phyloP scores from a whole-genome alignment of 495 filamentous ascomycete species.

The Penicillium lividum region DNA sequence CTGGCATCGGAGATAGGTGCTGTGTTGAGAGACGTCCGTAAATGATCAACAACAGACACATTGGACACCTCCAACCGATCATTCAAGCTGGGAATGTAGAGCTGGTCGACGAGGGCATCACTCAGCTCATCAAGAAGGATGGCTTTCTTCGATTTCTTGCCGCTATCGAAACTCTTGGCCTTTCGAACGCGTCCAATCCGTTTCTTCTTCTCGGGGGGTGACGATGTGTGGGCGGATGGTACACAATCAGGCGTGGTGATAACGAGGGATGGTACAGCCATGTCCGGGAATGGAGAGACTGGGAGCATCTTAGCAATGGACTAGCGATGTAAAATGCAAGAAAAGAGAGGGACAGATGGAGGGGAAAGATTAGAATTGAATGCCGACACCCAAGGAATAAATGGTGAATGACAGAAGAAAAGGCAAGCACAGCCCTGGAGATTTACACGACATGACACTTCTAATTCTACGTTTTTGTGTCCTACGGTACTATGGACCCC shows the following conservation, averaged over 20 bases:
- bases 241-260: conserved; percentile 8
- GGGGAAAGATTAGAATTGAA: neutral
- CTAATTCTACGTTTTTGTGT: conserved; percentile 2
- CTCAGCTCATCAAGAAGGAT: conserved; percentile 28
- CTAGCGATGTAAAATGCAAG: neutral
- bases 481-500: neutral
- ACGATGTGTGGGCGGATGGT: neutral
- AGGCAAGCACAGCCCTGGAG: neutral
- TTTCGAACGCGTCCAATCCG: conserved; percentile 16
- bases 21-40: conserved; percentile 16
- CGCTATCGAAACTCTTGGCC: conserved; percentile 7
- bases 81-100: conserved; percentile 14
- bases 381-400: neutral
- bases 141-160: conserved; percentile 16
- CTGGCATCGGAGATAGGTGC: conserved; percentile 16
- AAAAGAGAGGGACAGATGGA: neutral
- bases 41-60: conserved; percentile 22
- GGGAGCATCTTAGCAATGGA: neutral
- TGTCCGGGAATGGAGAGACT: neutral
- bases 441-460: conserved; percentile 6
- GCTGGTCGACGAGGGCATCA: conserved; percentile 23
- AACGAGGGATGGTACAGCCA: conserved; percentile 14
- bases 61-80: conserved; percentile 3
- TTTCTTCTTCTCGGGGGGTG: conserved; percentile 18
- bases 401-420: neutral